A percentile compares a stretch with the other conserved stretches of the same genome.
phyloP scores from a whole-genome alignment of 345 rosid species.

The Linum trigynum region DNA sequence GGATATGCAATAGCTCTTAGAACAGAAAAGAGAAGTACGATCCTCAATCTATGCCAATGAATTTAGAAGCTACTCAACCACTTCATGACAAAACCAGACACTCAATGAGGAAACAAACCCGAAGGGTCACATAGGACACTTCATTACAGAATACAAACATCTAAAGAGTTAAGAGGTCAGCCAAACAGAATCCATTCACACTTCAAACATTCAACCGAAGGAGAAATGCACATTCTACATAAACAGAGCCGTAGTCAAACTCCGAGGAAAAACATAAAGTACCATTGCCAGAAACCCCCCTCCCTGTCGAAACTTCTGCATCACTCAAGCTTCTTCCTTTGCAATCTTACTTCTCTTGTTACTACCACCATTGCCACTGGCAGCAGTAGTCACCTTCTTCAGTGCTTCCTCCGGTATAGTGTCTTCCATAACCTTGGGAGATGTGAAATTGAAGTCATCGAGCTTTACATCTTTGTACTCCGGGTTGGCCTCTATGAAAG shows the following conservation, averaged over 20 bases:
- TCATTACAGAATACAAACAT: not conserved
- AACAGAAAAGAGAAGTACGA: no score
- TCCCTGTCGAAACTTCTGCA: not conserved
- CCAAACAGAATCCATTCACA: not conserved
- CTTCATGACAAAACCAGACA: no score
- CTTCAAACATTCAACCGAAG: not conserved
- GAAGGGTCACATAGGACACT: not conserved
- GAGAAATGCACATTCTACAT: not conserved
- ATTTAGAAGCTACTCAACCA: no score
- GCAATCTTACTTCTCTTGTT: not conserved
- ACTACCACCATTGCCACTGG: constrained; percentile 5
- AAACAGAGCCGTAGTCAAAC: not conserved
- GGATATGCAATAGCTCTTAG: no score
- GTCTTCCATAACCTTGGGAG: constrained; percentile 74
- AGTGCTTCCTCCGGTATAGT: constrained; percentile 43
- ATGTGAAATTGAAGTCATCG: constrained; percentile 34
- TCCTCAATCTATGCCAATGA: no score
- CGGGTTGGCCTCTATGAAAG: constrained; percentile 49
- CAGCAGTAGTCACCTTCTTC: constrained; percentile 23
- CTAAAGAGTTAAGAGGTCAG: not conserved
- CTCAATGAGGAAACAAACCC: no score
- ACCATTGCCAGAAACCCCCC: not conserved
- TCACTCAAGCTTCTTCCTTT: not conserved
- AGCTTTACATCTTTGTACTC: constrained; percentile 36
- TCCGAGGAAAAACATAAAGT: not conserved